Base-by-base conservation (phyloP, 2,329 filamentous ascomycete genomes). In the Sporothrix protearum region DNA sequence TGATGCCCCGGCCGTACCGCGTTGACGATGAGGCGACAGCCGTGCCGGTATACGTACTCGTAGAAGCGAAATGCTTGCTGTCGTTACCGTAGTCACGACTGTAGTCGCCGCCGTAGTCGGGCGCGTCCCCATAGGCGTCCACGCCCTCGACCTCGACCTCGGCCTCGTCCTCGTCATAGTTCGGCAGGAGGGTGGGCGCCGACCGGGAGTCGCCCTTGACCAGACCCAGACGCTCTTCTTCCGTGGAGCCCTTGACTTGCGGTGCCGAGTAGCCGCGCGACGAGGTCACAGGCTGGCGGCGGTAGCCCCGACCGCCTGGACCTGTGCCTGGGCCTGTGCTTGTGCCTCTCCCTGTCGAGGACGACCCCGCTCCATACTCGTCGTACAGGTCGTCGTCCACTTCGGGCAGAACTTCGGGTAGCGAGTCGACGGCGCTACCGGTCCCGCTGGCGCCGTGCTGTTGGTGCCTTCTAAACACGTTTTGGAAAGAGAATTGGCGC, bases 401-500 rank as follows among this genome's bases (percentile, higher is more conserved):
- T 8, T 72, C 72, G 33, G 73, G 36, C 1, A 42, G 9, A 8
- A 36, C 33, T 8, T 72, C 72, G 33, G 73, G 36, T 1, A 42
- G 9, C 10, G 63, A 49, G 12, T 30, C 63, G 16, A 49, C 25
- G 1, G 22, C 49, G 22, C 49, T 53, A n/a, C 19, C 68, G 55
- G 14, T 42, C 0, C 49, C 49, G 14, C 49, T 53, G 49, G 49
- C 49, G 3, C 42, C 75, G 5, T 77, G 74, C 66, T 77, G 74
- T 75, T 83, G 84, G 75, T 85, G 82, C 67, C 89, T 86, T 73
- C 83, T 83, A 80, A 97, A 96, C 69, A 97, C 89, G 75, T 92
- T 93, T 75, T 94, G 91, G 84, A 98, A 98, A 22, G 92, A 96
- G 81, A 98, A 99, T 78, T 97, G 93, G 73, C 95, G 87, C 75